Base-by-base conservation (phyloP, 2,329 filamentous ascomycete species). In the Fusarium fujikuroi region DNA sequence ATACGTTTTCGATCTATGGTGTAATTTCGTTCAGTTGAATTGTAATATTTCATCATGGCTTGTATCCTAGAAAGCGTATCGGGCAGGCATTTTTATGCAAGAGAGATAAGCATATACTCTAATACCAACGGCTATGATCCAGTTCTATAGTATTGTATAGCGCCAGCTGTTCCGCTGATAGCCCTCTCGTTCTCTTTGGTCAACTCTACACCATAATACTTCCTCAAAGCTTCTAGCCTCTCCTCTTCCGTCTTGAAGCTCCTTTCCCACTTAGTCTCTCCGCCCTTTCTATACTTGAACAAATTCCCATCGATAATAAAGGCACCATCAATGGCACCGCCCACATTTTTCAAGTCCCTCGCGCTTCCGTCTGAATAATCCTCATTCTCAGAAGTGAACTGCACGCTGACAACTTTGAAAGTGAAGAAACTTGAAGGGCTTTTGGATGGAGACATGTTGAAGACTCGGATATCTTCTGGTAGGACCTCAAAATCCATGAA, bases 361-460 rank as follows among this genome's bases (percentile, higher is more conserved):
- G n/a, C 16, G 9, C 16, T 30, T 16, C 37, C 54, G 5, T 54
- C 30, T 1, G 49, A 57, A 15, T n/a, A 53, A 23, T 70, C 52
- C 18, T 69, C 67, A 1, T 53, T 52, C 10, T 52, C 43, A 39
- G 68, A 71, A 30, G 67, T 70, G 12, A 72, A 72, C 14, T 56
- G 53, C 4, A 72, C 64, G 7, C 64, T 53, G 16, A 72, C 7
- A 6, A 72, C 32, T 11, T 58, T 72, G 52, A 60, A 72, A 14
- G 70, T 72, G 11, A 72, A 72, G 56, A 72, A 72, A 14, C 69
- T 72, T 0, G 70, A 69, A 3, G 69, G 64, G 4, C 69, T 72
- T 12, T 39, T 72, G 1, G 69, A 58, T 3, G 70, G 70, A 28
- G 60, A 40, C 64, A 68, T 50, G n/a, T 72, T 72, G 37, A 72